Evolutionary conservation across 768 basidiomycete genomes (phyloP).

Genomic region (Rhizopogon sp.): DNA sequence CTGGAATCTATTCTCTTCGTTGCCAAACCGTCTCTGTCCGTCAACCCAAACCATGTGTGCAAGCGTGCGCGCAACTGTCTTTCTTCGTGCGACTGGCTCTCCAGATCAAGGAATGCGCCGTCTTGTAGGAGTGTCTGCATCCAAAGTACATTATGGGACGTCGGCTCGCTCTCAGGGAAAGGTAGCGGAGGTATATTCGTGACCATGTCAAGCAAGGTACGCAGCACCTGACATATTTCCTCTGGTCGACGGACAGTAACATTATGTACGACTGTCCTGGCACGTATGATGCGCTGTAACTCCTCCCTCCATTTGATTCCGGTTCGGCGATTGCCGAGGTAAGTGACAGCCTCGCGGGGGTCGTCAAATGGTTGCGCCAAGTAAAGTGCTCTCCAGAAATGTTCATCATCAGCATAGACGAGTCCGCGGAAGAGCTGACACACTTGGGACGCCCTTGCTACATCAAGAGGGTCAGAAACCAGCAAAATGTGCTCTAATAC

Average conservation of each 20-base stretch:
- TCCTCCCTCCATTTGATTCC: constrained; percentile 48
- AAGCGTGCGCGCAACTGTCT: constrained; percentile 44
- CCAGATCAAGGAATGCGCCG: constrained; percentile 39
- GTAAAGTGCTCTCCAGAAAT: constrained; percentile 65
- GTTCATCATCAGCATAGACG: constrained; percentile 42
- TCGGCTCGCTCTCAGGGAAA: constrained; percentile 17
- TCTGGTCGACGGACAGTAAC: constrained; percentile 31
- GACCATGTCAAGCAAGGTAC: constrained; percentile 48
- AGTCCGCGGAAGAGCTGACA: constrained; percentile 37
- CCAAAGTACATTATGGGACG: constrained; percentile 53
- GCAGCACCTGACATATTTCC: constrained; percentile 39
- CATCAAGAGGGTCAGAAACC: constrained; percentile 55
- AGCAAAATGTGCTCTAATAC: constrained; percentile 54
- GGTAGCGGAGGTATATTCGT: constrained; percentile 35
- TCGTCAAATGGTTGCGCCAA: constrained; percentile 62
- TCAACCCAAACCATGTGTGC: constrained; percentile 56
- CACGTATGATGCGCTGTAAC: constrained; percentile 52
- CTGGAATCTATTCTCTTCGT: constrained; percentile 36
- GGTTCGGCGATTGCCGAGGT: constrained; percentile 19
- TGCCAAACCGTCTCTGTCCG: constrained; percentile 34
- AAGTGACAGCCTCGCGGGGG: constrained; percentile 44
- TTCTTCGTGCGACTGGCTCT: constrained; percentile 25
- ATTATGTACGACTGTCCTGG: constrained; percentile 40
- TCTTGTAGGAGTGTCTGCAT: constrained; percentile 37
- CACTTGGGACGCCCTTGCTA: constrained; percentile 49